phyloP scores from a whole-genome alignment of 768 basidiomycete genomes.

The Suillus spraguei region DNA sequence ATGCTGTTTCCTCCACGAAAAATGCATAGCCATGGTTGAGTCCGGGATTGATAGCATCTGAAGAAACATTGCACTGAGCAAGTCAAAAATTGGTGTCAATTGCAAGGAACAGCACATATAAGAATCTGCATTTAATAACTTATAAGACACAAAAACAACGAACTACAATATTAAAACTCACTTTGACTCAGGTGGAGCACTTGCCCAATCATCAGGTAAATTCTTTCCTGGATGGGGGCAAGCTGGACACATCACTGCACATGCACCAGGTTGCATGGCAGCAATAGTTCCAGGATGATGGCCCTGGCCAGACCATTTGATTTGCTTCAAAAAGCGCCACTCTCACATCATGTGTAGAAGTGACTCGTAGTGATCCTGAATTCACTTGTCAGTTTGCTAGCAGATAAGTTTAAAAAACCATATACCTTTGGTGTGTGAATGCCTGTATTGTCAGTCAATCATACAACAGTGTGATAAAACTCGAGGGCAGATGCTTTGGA shows the following conservation, averaged over 20 bases:
- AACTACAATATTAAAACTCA: background rate
- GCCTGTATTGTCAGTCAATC: slow-evolving; percentile 36
- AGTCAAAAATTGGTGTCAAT: slow-evolving; percentile 32
- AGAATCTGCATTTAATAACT: slow-evolving; percentile 10
- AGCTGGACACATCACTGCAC: slow-evolving; percentile 6
- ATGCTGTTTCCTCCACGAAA: slow-evolving; percentile 24
- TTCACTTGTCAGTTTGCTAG: too few species aligned
- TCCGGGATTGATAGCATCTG: slow-evolving; percentile 18
- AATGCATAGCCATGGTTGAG: slow-evolving; percentile 25
- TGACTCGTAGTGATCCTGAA: slow-evolving; percentile 1
- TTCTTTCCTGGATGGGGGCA: slow-evolving; percentile 13
- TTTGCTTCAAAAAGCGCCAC: background rate
- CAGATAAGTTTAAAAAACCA: too few species aligned
- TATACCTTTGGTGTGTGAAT: slow-evolving; percentile 15
- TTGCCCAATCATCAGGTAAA: slow-evolving; percentile 10
- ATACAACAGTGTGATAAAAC: slow-evolving; percentile 31
- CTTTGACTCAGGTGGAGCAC: background rate
- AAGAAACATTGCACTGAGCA: slow-evolving; percentile 17
- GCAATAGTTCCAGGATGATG: background rate
- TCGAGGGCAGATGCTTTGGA: slow-evolving; percentile 35
- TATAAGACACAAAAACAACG: background rate
- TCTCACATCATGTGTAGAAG: background rate
- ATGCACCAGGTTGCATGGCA: background rate
- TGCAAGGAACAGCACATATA: slow-evolving; percentile 24
- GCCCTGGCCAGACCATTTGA: background rate